A percentile compares a stretch with the other conserved stretches of the same genome.
Evolutionary conservation across 306 rosid species (phyloP).

Genomic region (Cajanus cajan): DNA sequence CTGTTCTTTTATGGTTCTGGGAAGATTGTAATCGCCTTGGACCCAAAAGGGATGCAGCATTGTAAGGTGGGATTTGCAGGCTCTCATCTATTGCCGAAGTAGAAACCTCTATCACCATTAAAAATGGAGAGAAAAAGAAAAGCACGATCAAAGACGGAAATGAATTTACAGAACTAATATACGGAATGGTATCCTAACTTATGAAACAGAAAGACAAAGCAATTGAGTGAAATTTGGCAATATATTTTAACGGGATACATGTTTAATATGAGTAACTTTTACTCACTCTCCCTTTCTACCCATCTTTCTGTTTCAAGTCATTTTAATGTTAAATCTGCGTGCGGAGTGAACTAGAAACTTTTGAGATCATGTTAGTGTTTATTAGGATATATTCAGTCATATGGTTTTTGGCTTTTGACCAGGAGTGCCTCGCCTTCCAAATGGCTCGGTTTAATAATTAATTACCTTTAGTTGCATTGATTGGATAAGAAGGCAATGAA

Average conservation of each 20-base stretch:
- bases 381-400: not conserved
- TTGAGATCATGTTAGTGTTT: not conserved
- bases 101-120: conserved; percentile 37
- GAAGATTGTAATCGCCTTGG: conserved; percentile 57
- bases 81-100: conserved; percentile 48
- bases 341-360: not conserved
- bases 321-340: not conserved
- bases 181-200: not conserved
- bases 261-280: not conserved
- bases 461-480: conserved; percentile 52
- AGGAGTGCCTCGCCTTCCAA: not conserved
- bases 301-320: not conserved
- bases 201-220: not conserved
- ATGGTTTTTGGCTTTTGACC: not conserved
- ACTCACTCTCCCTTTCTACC: not conserved
- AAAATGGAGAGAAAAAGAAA: not conserved
- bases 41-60: conserved; percentile 51
- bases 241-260: not conserved
- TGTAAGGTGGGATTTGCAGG: conserved; percentile 49
- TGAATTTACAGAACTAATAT: not conserved
- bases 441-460: conserved; percentile 16
- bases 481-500: conserved; percentile 46
- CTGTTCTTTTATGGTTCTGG: conserved; percentile 46
- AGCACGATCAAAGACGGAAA: not conserved
- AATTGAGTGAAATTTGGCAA: not conserved